Percentiles rank a stretch among this genome's conserved stretches.
Conservation (phyloP, 768 basidiomycete genomes). For the Mycena vitilis region DNA sequence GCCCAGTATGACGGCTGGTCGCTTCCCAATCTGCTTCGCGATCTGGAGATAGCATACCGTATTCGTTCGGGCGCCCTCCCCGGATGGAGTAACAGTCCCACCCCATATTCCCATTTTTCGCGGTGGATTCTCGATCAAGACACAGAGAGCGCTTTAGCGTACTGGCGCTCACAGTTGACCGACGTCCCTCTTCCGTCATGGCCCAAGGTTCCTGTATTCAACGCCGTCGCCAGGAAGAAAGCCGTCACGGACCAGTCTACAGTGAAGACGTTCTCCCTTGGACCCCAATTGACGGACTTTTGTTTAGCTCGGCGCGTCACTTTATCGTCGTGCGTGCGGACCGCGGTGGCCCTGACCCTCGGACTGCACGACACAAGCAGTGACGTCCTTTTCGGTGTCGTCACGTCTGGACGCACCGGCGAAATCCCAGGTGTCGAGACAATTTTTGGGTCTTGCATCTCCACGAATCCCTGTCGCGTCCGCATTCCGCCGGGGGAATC, state of each 20-base stretch:
- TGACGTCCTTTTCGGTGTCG: conserved; percentile 15
- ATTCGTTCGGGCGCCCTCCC: conserved; percentile 3
- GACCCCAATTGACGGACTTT: conserved; percentile 1
- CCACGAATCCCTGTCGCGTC: conserved; percentile 14
- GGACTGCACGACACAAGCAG: conserved; percentile 1
- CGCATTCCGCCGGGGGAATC: neutral
- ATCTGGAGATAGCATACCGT: neutral
- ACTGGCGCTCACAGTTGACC: conserved; percentile 6
- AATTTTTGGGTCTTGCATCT: conserved; percentile 17
- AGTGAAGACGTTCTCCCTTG: neutral
- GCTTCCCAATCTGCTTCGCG: neutral
- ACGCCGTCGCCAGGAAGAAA: conserved; percentile 3
- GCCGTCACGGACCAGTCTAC: conserved; percentile 17
- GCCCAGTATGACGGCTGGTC: conserved; percentile 9
- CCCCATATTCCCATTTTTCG: conserved; percentile 12
- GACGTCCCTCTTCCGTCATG: neutral
- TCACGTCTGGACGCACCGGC: conserved; percentile 17
- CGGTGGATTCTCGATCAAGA: conserved; percentile 12
- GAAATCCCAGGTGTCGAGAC: conserved; percentile 9
- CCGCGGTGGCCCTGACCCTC: conserved; percentile 13
- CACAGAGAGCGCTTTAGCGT: neutral
- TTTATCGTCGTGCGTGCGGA: conserved; percentile 8
- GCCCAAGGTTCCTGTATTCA: conserved; percentile 5
- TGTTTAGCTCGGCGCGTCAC: conserved; percentile 10
- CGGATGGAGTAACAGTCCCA: neutral